A percentile compares a stretch with the other conserved stretches of the same genome.
phyloP scores from a whole-genome alignment of 306 rosid genomes.

The Glycine tomentella region DNA sequence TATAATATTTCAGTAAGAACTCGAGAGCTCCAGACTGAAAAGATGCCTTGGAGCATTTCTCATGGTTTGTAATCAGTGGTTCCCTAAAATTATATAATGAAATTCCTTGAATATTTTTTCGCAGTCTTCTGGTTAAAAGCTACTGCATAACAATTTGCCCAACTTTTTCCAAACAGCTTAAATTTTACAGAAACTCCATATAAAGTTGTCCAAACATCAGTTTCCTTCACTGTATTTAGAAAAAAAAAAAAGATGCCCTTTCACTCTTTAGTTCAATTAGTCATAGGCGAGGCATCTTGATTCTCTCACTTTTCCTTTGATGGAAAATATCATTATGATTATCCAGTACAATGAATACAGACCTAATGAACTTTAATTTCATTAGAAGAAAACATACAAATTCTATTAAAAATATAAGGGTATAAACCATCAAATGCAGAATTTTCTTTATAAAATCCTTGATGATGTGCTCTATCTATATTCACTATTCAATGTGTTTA shows the following conservation, averaged over 20 bases:
- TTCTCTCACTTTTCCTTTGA: too few species aligned
- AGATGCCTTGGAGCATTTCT: conserved; percentile 9
- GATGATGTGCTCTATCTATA: not conserved
- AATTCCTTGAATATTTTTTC: not conserved
- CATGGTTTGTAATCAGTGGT: not conserved
- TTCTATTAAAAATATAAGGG: not conserved
- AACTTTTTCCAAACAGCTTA: not conserved
- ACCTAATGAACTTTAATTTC: not conserved
- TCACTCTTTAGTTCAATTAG: not conserved
- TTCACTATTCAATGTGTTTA: not conserved
- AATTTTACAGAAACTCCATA: not conserved
- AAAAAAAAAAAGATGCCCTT: not conserved
- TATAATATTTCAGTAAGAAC: not conserved
- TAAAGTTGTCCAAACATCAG: not conserved
- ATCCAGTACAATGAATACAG: not conserved
- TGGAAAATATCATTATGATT: not conserved
- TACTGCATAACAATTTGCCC: not conserved
- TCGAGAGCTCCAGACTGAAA: not conserved
- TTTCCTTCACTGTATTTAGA: not conserved
- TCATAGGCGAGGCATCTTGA: not conserved
- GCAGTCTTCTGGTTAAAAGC: not conserved
- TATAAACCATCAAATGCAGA: not conserved
- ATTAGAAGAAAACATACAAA: not conserved
- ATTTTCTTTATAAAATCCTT: not conserved
- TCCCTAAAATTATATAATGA: not conserved